Conservation (phyloP, 495 filamentous ascomycete species). For the Lophium mytilinum region DNA sequence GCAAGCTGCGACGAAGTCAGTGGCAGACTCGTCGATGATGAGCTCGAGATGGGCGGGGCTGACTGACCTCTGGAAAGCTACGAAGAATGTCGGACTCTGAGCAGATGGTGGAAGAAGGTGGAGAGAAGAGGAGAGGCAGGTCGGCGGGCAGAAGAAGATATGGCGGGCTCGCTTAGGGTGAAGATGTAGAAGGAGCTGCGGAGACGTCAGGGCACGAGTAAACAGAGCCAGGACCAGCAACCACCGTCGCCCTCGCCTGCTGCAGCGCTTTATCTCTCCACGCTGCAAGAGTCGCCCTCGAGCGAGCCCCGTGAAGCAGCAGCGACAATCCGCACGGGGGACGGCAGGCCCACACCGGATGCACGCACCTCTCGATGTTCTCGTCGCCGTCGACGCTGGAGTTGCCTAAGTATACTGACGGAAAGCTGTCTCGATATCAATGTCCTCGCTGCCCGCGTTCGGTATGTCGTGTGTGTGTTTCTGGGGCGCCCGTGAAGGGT, state of each 20-base stretch:
- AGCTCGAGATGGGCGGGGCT: not conserved
- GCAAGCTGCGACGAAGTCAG: constrained; percentile 21
- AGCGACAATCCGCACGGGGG: too few species aligned
- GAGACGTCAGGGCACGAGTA: not conserved
- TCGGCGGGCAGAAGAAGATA: constrained; percentile 13
- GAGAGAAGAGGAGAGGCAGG: not conserved
- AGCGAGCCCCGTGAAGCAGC: too few species aligned
- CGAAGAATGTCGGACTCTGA: constrained; percentile 30
- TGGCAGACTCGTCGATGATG: not conserved
- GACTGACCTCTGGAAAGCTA: constrained; percentile 26
- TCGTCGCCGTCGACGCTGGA: not conserved
- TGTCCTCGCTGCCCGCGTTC: constrained; percentile 11
- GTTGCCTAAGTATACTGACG: constrained; percentile 15
- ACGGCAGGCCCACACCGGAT: not conserved
- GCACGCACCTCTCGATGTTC: not conserved
- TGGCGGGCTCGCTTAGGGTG: not conserved
- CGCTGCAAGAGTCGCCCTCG: too few species aligned
- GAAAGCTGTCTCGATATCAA: constrained; percentile 25
- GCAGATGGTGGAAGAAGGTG: constrained; percentile 21
- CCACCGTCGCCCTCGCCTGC: not conserved
- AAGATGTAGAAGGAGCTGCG: constrained; percentile 6
- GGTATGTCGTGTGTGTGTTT: constrained; percentile 17
- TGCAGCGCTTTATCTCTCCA: too few species aligned
- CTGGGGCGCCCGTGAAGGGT: constrained; percentile 11
- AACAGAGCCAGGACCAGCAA: not conserved